Percentiles rank a stretch among this genome's conserved stretches.
Evolutionary conservation across 1,284 basidiomycete species (phyloP).

Genomic region (Cutaneotrichosporon sp.): DNA sequence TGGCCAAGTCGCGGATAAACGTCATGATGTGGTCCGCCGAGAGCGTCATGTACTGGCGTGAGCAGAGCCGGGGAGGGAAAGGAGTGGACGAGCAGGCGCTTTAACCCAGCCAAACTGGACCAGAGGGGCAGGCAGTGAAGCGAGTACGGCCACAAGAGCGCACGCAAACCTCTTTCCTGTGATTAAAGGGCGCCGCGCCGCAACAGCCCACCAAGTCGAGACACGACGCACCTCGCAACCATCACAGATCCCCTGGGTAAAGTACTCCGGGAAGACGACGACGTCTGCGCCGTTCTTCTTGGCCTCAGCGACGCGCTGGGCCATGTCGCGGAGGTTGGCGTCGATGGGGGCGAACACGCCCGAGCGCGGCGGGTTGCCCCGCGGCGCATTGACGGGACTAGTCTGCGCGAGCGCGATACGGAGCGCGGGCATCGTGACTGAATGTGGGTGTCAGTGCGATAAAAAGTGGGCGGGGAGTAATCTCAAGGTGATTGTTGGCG

Average conservation of each 20-base stretch:
- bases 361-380: not conserved
- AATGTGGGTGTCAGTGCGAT: not conserved
- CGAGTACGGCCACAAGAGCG: too few relatives aligned
- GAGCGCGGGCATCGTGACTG: constrained; percentile 9
- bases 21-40: constrained; percentile 28
- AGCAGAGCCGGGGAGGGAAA: too few relatives aligned
- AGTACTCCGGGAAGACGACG: constrained; percentile 48
- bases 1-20: constrained; percentile 28
- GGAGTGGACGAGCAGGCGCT: too few relatives aligned
- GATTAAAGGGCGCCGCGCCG: too few relatives aligned
- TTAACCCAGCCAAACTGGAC: too few relatives aligned
- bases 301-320: constrained; percentile 25
- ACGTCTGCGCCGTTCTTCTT: constrained; percentile 29
- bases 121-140: too few relatives aligned
- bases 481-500: too few relatives aligned
- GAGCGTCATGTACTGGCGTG: constrained; percentile 38
- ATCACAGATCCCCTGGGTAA: constrained; percentile 43
- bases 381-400: constrained; percentile 15
- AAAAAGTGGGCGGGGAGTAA: not conserved
- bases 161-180: too few relatives aligned
- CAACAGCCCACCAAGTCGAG: too few relatives aligned
- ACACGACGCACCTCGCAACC: constrained; percentile 32
- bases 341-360: constrained; percentile 30
- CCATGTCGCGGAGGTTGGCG: constrained; percentile 27
- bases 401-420: constrained; percentile 44